Percentiles rank a stretch among this genome's conserved stretches.
These are phyloP conservation scores for Citrullus mucosospermus DNA, from an alignment of 306 rosid genomes.

Conservation along the genomic window DNA sequence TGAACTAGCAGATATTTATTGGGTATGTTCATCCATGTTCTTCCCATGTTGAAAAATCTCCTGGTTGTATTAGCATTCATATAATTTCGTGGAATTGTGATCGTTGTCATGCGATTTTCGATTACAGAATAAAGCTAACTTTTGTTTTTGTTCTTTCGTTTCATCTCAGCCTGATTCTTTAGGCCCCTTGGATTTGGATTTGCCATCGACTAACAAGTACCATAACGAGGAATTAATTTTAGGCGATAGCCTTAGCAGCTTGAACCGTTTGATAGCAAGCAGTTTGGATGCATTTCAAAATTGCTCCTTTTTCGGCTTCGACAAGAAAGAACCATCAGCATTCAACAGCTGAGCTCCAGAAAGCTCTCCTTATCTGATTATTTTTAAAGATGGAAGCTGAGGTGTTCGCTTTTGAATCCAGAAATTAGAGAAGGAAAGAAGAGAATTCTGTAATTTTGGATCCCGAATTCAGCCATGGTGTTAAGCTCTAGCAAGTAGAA, in stretches of 20 bases:
- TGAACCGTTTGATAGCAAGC: constrained; percentile 94
- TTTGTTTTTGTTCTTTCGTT: background rate
- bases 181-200: constrained; percentile 77
- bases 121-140: background rate
- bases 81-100: background rate
- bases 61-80: background rate
- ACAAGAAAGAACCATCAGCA: constrained; percentile 66
- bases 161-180: constrained; percentile 81
- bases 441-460: background rate
- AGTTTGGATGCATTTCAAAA: constrained; percentile 98
- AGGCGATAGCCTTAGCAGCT: constrained; percentile 77
- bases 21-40: constrained; percentile 48
- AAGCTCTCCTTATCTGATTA: constrained; percentile 43
- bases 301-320: constrained; percentile 80
- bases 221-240: constrained; percentile 49
- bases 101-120: background rate
- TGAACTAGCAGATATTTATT: constrained; percentile 49
- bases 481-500: background rate
- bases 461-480: background rate
- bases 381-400: constrained; percentile 50
- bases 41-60: background rate
- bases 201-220: constrained; percentile 55
- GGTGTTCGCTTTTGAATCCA: constrained; percentile 14
- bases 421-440: background rate
- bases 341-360: constrained; percentile 46